Evolutionary conservation across 495 filamentous ascomycete species (phyloP).

Genomic region (Delitschia confertaspora): DNA sequence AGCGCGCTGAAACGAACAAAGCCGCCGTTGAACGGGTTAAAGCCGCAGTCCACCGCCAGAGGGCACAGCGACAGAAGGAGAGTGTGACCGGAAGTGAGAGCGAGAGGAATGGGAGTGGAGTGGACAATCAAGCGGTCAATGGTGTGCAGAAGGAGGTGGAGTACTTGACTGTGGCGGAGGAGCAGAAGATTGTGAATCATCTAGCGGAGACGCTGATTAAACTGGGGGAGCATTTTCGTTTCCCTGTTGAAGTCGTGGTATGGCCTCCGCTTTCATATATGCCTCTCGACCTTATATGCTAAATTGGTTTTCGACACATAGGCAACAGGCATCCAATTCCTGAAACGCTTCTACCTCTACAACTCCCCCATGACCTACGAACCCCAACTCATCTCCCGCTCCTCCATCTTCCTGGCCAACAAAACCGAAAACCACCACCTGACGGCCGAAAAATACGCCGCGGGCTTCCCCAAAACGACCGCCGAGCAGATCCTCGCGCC

Average conservation of each 20-base stretch:
- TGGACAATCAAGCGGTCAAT: conserved; percentile 15
- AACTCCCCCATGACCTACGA: conserved; percentile 94
- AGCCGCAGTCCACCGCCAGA: conserved; percentile 46
- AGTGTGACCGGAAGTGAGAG: conserved; percentile 32
- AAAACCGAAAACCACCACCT: conserved; percentile 84
- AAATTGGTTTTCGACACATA: conserved; percentile 27
- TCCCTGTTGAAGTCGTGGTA: conserved; percentile 73
- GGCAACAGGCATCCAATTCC: conserved; percentile 85
- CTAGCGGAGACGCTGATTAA: conserved; percentile 49
- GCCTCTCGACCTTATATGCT: not conserved
- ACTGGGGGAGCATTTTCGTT: conserved; percentile 48
- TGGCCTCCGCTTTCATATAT: conserved; percentile 9
- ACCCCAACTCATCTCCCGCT: conserved; percentile 73
- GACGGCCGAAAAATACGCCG: conserved; percentile 55
- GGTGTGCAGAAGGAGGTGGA: conserved; percentile 49
- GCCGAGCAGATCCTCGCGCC: conserved; percentile 74
- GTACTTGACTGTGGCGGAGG: conserved; percentile 72
- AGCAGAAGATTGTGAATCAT: conserved; percentile 68
- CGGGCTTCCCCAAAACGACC: conserved; percentile 53
- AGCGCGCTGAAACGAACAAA: conserved; percentile 67
- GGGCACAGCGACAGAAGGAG: conserved; percentile 32
- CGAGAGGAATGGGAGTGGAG: conserved; percentile 20
- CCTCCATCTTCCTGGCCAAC: conserved; percentile 80
- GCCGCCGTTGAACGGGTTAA: conserved; percentile 64
- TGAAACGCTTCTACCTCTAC: conserved; percentile 87